phyloP scores from a whole-genome alignment of 1,284 basidiomycete species.

The Moesziomyces sp. region DNA sequence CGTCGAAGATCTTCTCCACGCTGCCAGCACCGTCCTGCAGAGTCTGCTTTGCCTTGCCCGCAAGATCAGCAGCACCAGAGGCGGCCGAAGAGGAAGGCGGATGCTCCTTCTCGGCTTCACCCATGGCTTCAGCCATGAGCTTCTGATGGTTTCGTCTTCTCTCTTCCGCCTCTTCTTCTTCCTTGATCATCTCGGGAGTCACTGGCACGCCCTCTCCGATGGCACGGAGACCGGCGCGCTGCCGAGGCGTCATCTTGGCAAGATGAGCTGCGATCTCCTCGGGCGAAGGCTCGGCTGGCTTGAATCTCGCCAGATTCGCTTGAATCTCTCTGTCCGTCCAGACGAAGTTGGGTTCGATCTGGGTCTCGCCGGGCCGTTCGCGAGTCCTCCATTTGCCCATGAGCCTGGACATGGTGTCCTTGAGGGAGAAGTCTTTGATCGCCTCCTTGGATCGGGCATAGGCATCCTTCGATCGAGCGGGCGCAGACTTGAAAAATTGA shows the following conservation, averaged over 20 bases:
- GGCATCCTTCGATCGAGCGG: too few relatives aligned
- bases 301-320: background rate
- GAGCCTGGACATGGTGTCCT: too few relatives aligned
- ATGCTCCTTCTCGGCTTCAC: background rate
- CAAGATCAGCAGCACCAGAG: too few relatives aligned
- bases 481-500: too few relatives aligned
- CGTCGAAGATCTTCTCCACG: background rate
- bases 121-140: background rate
- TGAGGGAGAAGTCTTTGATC: too few relatives aligned
- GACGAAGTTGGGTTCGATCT: slow-evolving; percentile 4
- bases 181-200: background rate
- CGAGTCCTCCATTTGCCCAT: background rate
- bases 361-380: slow-evolving; percentile 4
- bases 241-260: background rate
- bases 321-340: background rate
- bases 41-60: background rate
- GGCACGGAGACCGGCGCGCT: background rate
- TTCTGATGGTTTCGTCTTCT: background rate
- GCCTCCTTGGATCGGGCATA: too few relatives aligned
- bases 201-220: background rate
- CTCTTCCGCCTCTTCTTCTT: background rate
- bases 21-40: background rate
- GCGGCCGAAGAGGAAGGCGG: too few relatives aligned
- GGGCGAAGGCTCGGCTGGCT: too few relatives aligned
- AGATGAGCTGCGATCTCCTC: background rate